Evolutionary conservation across 768 basidiomycete genomes (phyloP).

Genomic region (Sistotremastrum niveocremeum): DNA sequence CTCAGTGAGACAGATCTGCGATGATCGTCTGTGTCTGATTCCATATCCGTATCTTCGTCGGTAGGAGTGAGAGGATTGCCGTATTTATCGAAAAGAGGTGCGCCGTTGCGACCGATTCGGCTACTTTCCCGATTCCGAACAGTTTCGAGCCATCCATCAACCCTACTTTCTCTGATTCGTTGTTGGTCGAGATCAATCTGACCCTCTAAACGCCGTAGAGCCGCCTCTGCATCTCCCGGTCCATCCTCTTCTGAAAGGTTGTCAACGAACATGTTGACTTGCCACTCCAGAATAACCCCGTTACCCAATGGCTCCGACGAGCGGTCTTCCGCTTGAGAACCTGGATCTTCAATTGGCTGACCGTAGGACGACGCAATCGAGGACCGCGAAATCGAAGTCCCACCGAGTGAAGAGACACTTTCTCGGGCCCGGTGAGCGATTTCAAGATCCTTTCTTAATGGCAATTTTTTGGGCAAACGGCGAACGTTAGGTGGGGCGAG

Average conservation of each 20-base stretch:
- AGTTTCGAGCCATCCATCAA: constrained; percentile 69
- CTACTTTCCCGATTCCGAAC: constrained; percentile 39
- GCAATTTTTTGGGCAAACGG: constrained; percentile 44
- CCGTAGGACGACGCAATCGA: constrained; percentile 22
- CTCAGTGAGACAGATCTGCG: too few relatives aligned
- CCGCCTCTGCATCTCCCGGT: constrained; percentile 67
- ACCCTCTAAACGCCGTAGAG: constrained; percentile 69
- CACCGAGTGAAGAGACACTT: constrained; percentile 70
- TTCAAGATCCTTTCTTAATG: constrained; percentile 68
- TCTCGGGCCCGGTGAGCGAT: constrained; percentile 58
- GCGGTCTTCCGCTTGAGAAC: background rate
- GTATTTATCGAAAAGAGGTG: too few relatives aligned
- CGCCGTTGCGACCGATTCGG: too few relatives aligned
- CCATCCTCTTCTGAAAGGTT: constrained; percentile 48
- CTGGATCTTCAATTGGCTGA: background rate
- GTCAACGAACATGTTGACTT: constrained; percentile 65
- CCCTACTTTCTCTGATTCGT: constrained; percentile 59
- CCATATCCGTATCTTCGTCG: too few relatives aligned
- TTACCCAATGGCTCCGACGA: constrained; percentile 22
- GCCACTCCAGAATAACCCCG: constrained; percentile 62
- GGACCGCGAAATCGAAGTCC: constrained; percentile 31
- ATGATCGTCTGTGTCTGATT: too few relatives aligned
- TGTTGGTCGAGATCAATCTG: constrained; percentile 66
- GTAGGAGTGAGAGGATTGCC: too few relatives aligned
- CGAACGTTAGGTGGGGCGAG: constrained; percentile 40